Base-by-base conservation (phyloP, 352 stramenopile species). In the Phytopythium vexans region DNA sequence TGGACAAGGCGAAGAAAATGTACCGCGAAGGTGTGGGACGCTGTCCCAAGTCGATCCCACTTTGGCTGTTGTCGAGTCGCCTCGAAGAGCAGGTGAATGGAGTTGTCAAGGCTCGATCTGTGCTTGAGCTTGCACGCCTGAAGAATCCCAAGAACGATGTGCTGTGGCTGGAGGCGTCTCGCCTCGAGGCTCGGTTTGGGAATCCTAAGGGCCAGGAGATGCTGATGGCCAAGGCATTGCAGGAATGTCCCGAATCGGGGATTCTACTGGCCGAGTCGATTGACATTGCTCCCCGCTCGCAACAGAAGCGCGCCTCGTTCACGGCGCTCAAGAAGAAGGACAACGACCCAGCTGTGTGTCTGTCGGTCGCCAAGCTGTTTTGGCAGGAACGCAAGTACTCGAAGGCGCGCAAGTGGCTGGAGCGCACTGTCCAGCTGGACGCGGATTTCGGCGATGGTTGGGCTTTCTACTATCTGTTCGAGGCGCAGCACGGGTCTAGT, bases 351-450 rank as follows among this genome's bases (percentile, higher is more conserved):
- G 70, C 87, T 10, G 96, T 99, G n/a, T 98, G 98, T 63, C 70
- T 96, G 8, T 92, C 96, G 6, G 97, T 99, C 8, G 97, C 96
- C 0, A 91, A 95, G 44, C 72, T 99, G 3, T 99, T 99, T 71
- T 98, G 94, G 67, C 77, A 94, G 34, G 90, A 99, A 58, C 78
- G 95, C 40, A 99, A 97, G 60, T 86, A 90, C 46, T 89, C 96
- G 6, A 98, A 98, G 59, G 96, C 93, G 48, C 86, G 96, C 45
- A 99, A 99, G 68, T 99, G 96, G 96, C 95, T 99, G 56, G 92
- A 99, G 58, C 82, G 96, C 37, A 98, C 97, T 0, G 86, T 99
- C 27, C 79, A 98, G 46, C 69, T 99, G 16, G 89, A 99, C 63
- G 69, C 85, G 6, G 95, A 99, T 68, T 86, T 98, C 41, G 97